These are phyloP conservation scores for Alternaria brassicae DNA, from an alignment of 2,329 filamentous ascomycete genomes.

Conservation along the genomic window DNA sequence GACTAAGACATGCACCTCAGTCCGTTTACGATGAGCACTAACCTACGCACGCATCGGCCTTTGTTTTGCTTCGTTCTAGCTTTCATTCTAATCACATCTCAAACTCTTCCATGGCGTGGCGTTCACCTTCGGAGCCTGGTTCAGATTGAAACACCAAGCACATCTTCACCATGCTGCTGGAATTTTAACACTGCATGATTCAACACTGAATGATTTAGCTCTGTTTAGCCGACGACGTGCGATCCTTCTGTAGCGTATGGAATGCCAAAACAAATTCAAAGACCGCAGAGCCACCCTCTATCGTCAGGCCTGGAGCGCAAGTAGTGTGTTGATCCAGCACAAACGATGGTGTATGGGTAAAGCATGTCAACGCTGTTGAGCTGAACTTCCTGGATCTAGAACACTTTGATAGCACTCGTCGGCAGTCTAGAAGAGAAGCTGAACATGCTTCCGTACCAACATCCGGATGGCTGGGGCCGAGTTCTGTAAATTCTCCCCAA, in stretches of 20 bases:
- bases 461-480: accelerated
- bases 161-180: not conserved
- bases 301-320: not conserved
- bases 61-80: not conserved
- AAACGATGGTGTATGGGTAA: not conserved
- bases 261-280: too few species aligned
- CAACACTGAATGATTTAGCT: not conserved
- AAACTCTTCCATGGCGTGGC: not conserved
- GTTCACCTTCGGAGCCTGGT: not conserved
- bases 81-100: not conserved
- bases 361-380: not conserved
- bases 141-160: not conserved
- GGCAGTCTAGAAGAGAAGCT: not conserved
- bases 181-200: not conserved
- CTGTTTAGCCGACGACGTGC: not conserved
- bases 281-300: not conserved
- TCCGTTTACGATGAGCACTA: not conserved
- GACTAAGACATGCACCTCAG: not conserved
- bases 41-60: not conserved
- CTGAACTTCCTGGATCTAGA: not conserved
- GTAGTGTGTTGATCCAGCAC: not conserved
- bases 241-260: not conserved
- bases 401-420: not conserved
- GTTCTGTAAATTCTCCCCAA: not conserved
- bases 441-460: not conserved